These are phyloP conservation scores for Dendrobium catenatum DNA, from an alignment of 106 monocot genomes.

Conservation along the genomic window DNA sequence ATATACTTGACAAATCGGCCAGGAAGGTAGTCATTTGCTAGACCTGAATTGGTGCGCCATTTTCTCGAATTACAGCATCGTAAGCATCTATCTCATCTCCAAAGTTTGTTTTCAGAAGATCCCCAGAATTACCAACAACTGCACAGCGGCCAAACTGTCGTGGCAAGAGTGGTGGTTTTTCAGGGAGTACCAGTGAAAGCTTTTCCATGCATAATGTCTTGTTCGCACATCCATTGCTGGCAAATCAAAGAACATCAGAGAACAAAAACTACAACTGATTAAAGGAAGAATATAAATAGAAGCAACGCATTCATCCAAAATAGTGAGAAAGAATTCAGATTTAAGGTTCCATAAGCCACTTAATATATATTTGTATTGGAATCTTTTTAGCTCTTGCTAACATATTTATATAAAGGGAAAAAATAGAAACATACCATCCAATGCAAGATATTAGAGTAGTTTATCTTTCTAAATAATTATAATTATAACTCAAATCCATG, in stretches of 20 bases:
- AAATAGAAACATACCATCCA: background rate
- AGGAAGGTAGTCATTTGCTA: background rate
- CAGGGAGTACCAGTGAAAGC: constrained; percentile 77
- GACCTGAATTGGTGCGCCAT: constrained; percentile 95
- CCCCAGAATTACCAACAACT: constrained; percentile 99
- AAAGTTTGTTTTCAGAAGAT: constrained; percentile 94
- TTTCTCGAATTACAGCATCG: constrained; percentile 96
- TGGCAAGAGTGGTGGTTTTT: constrained; percentile 71
- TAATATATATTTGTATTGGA: background rate
- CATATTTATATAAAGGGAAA: background rate
- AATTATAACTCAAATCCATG: background rate
- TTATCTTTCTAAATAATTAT: background rate
- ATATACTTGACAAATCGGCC: background rate
- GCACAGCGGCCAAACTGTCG: constrained; percentile 86
- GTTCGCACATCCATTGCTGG: constrained; percentile 74
- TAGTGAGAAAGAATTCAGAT: background rate
- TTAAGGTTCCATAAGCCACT: background rate
- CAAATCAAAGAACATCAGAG: background rate
- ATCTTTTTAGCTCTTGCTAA: background rate
- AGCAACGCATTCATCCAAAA: background rate
- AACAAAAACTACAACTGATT: background rate
- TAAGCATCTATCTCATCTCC: constrained; percentile 93
- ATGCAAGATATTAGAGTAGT: background rate
- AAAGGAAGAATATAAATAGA: background rate
- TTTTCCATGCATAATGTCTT: constrained; percentile 89